Evolutionary conservation across 306 rosid genomes (phyloP), one percentile per base, ranked within the genome.

Genomic region (Crotalaria pallida): DNA sequence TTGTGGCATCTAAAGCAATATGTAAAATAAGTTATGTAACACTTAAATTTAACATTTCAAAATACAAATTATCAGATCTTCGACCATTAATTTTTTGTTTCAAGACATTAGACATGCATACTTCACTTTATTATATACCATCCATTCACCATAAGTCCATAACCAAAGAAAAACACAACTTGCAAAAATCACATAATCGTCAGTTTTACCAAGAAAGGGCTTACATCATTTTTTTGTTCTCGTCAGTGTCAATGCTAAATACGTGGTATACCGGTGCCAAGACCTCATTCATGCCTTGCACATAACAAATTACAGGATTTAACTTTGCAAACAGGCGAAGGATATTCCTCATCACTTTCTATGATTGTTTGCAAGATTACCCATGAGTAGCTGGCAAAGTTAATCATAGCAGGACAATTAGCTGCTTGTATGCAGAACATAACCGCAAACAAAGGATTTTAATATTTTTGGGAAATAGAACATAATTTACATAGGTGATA

Each of bases 271-370:
- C 67, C 29, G 97, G 96, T 21, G 97, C 90, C 87, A 91, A 79
- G 78, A 91, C 91, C 82, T 91, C 97, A 66, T 91, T 88, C 97
- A 91, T 88, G 76, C 96, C 96, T 88, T 88, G 96, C 55, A 91
- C 97, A 40, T 87, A 91, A 61, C 91, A 75, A 65, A 91, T 88
- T 68, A 75, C 96, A 12, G 97, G 96, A 80, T 88, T 88, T 68
- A 77, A 77, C 75, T 89, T 91, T 19, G 96, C 88, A 77, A 88
- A 87, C 17, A 91, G 74, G 74, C 87, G 87, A 75, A 91, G 93
- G 58, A 91, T 84, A 47, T 79, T 87, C 88, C 77, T 88, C 96
- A 91, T 82, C n/a, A 91, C 85, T 82, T 88, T 89, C 97, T 91
- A 80, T 65, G n/a, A n/a, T n/a, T n/a, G n/a, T n/a, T n/a, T n/a